A percentile compares a stretch with the other conserved stretches of the same genome.
Evolutionary conservation across 306 rosid species (phyloP).

Genomic region (Dalbergia cochinchinensis): DNA sequence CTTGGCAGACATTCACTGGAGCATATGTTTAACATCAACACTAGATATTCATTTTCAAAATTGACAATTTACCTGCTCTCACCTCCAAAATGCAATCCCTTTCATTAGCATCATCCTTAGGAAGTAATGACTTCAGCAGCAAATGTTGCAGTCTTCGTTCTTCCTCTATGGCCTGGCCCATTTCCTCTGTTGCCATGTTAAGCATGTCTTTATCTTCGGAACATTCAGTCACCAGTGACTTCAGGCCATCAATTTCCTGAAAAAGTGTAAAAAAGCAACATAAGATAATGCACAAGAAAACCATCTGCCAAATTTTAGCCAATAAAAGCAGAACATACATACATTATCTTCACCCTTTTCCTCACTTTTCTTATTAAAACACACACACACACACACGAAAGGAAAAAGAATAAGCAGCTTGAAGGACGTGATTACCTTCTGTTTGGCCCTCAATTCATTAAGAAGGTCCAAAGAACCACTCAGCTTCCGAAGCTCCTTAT

Average conservation of each 20-base stretch:
- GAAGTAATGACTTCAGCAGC: conserved; percentile 82
- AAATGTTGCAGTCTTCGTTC: conserved; percentile 68
- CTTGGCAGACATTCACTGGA: conserved; percentile 11
- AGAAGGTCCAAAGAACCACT: conserved; percentile 76
- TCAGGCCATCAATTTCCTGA: conserved; percentile 82
- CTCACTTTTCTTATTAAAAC: background rate
- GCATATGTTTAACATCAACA: conserved; percentile 15
- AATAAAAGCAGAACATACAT: background rate
- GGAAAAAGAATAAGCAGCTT: conserved; percentile 7
- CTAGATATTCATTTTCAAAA: conserved; percentile 39
- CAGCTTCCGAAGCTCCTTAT: conserved; percentile 88
- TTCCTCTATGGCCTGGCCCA: conserved; percentile 65
- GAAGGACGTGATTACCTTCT: conserved; percentile 66
- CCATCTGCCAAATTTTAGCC: background rate
- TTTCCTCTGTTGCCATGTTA: conserved; percentile 77
- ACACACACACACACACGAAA: background rate
- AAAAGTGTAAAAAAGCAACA: conserved; percentile 23
- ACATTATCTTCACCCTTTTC: background rate
- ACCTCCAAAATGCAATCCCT: conserved; percentile 96
- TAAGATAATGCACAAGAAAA: conserved; percentile 14
- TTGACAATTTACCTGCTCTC: conserved; percentile 77
- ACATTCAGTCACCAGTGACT: conserved; percentile 71
- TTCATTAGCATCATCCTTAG: conserved; percentile 94
- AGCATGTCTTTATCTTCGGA: conserved; percentile 86
- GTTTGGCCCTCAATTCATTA: conserved; percentile 67